These are phyloP conservation scores for Alternaria panax DNA, from an alignment of 2,329 filamentous ascomycete genomes.

Conservation along the genomic window DNA sequence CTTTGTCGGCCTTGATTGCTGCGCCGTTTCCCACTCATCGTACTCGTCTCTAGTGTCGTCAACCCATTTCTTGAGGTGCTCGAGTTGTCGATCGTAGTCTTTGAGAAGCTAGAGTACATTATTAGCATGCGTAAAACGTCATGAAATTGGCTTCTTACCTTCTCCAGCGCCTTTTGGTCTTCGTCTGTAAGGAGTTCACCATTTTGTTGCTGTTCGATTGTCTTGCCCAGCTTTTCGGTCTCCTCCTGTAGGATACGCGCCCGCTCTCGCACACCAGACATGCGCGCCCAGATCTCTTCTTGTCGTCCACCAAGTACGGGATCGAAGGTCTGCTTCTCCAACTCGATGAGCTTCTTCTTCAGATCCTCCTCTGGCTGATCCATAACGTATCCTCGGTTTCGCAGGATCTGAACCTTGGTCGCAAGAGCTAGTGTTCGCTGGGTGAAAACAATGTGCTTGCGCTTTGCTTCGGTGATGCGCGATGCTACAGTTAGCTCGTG, in stretches of 20 bases:
- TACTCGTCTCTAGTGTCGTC: slow-evolving; percentile 66
- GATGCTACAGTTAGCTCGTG: slow-evolving; percentile 81
- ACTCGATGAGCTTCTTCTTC: slow-evolving; percentile 71
- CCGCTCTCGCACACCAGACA: slow-evolving; percentile 77
- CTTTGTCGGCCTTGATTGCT: slow-evolving; percentile 36
- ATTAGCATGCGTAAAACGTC: slow-evolving; percentile 20
- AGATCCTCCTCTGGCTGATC: slow-evolving; percentile 81
- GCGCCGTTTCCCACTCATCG: slow-evolving; percentile 59
- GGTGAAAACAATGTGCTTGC: slow-evolving; percentile 75
- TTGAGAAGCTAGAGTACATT: slow-evolving; percentile 68
- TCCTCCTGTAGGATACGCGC: slow-evolving; percentile 76
- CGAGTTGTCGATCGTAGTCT: slow-evolving; percentile 81
- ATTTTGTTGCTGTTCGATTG: slow-evolving; percentile 56
- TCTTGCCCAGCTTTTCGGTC: slow-evolving; percentile 69
- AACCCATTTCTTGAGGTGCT: slow-evolving; percentile 74
- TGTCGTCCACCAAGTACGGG: slow-evolving; percentile 77
- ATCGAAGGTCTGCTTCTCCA: slow-evolving; percentile 76
- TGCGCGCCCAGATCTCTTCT: slow-evolving; percentile 85
- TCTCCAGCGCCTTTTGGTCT: slow-evolving; percentile 74
- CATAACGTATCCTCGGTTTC: slow-evolving; percentile 82
- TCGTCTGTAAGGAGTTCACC: slow-evolving; percentile 68
- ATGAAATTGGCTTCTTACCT: slow-evolving; percentile 60
- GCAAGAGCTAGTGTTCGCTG: slow-evolving; percentile 77
- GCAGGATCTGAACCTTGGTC: slow-evolving; percentile 79
- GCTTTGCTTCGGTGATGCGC: slow-evolving; percentile 73